phyloP scores from a whole-genome alignment of 139 green algal species.

The Helicosporidium sp. region DNA sequence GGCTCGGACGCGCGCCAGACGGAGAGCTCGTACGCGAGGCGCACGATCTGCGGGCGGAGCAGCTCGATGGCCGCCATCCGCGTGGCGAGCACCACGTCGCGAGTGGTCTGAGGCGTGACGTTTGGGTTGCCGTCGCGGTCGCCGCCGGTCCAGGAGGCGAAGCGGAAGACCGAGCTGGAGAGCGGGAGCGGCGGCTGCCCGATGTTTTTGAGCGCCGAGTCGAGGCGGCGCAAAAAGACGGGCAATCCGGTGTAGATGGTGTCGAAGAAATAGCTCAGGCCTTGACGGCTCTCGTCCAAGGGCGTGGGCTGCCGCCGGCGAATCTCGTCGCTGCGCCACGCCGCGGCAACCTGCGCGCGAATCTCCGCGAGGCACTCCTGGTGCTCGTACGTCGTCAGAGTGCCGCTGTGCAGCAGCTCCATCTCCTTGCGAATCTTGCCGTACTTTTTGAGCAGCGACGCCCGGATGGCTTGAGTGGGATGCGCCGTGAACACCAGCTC shows the following conservation, averaged over 20 bases:
- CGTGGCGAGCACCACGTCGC: conserved; percentile 68
- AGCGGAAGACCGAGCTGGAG: conserved; percentile 33
- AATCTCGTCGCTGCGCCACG: conserved; percentile 94
- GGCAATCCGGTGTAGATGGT: conserved; percentile 69
- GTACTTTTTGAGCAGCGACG: conserved; percentile 69
- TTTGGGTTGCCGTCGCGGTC: conserved; percentile 92
- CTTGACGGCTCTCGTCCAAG: conserved; percentile 82
- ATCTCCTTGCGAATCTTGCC: conserved; percentile 38
- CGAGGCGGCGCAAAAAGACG: conserved; percentile 49
- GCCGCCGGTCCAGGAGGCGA: conserved; percentile 85
- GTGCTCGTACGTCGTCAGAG: conserved; percentile 58
- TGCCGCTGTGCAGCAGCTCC: conserved; percentile 58
- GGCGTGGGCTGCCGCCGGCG: conserved; percentile 67
- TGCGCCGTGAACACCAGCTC: conserved; percentile 76
- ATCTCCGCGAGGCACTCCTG: conserved; percentile 56
- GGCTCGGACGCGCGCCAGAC: conserved; percentile 69
- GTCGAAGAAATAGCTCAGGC: conserved; percentile 77
- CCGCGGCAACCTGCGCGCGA: conserved; percentile 42
- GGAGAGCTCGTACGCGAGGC: conserved; percentile 79
- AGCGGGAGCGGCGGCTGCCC: conserved; percentile 67
- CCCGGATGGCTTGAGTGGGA: conserved; percentile 59
- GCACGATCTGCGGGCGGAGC: conserved; percentile 38
- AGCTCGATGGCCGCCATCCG: conserved; percentile 45
- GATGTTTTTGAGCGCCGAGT: conserved; percentile 70
- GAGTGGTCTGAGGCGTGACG: conserved; percentile 65